phyloP scores from a whole-genome alignment of 148 eudicot species.

The Silene latifolia region DNA sequence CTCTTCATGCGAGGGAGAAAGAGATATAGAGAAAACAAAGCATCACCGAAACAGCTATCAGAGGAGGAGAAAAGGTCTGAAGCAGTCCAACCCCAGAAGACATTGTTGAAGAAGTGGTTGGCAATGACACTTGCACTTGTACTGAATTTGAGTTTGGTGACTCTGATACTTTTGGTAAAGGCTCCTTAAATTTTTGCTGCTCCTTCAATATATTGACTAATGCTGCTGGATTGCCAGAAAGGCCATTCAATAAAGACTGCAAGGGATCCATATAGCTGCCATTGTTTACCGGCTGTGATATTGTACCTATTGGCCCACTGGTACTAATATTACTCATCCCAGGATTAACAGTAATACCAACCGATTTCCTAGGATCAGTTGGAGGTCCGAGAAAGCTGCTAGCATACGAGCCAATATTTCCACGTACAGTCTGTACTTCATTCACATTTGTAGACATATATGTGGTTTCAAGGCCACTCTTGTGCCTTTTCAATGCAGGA shows the following conservation, averaged over 20 bases:
- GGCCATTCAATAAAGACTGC: constrained; percentile 66
- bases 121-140: constrained; percentile 34
- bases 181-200: constrained; percentile 49
- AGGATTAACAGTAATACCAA: constrained; percentile 24
- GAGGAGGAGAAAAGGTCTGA: constrained; percentile 52
- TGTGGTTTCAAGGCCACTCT: constrained; percentile 37
- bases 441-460: constrained; percentile 6
- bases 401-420: constrained; percentile 40
- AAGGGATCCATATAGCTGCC: constrained; percentile 43
- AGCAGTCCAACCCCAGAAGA: constrained; percentile 31
- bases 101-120: constrained; percentile 30
- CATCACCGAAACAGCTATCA: constrained; percentile 45
- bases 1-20: no score
- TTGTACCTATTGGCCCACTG: constrained; percentile 23
- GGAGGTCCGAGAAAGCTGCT: constrained; percentile 32
- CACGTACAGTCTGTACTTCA: constrained; percentile 25
- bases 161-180: constrained; percentile 32
- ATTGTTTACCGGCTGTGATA: constrained; percentile 29
- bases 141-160: constrained; percentile 35
- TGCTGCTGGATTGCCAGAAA: constrained; percentile 60
- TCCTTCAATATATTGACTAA: constrained; percentile 67
- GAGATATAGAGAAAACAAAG: not conserved
- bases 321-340: constrained; percentile 25
- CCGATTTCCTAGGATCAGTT: constrained; percentile 35
- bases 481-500: constrained; percentile 62